Conservation (phyloP, 768 basidiomycete species). For the Sistotremastrum suecicum region DNA sequence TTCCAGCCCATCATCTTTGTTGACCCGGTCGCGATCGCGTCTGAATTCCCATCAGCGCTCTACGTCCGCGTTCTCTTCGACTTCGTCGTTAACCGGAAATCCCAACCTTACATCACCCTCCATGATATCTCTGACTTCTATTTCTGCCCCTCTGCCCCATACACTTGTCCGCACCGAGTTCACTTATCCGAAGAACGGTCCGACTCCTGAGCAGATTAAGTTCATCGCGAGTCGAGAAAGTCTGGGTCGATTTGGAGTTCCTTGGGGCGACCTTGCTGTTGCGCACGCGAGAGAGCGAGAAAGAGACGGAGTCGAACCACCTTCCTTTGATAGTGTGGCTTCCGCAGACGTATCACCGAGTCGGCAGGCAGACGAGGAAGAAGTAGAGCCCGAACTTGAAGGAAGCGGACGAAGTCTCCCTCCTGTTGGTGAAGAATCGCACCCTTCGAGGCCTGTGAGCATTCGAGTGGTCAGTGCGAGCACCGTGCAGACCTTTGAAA, state of each 20-base stretch:
- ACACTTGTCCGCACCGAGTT: conserved; percentile 61
- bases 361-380: not conserved
- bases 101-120: conserved; percentile 43
- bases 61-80: not conserved
- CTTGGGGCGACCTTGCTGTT: conserved; percentile 62
- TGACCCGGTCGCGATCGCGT: no score
- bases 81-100: no score
- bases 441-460: not conserved
- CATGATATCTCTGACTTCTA: conserved; percentile 42
- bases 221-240: conserved; percentile 56
- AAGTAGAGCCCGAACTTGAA: not conserved
- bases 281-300: conserved; percentile 29
- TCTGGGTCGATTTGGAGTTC: conserved; percentile 56
- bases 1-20: no score
- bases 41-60: conserved; percentile 21
- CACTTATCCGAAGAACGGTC: conserved; percentile 30
- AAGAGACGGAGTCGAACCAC: not conserved
- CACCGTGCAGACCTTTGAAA: no score
- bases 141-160: conserved; percentile 59
- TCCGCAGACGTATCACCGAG: not conserved
- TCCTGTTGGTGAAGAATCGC: not conserved
- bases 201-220: conserved; percentile 34
- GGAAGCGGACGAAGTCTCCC: not conserved
- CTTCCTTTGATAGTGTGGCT: not conserved
- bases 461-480: no score